phyloP scores from a whole-genome alignment of 805 yeast genomes.

The Candida orba region DNA sequence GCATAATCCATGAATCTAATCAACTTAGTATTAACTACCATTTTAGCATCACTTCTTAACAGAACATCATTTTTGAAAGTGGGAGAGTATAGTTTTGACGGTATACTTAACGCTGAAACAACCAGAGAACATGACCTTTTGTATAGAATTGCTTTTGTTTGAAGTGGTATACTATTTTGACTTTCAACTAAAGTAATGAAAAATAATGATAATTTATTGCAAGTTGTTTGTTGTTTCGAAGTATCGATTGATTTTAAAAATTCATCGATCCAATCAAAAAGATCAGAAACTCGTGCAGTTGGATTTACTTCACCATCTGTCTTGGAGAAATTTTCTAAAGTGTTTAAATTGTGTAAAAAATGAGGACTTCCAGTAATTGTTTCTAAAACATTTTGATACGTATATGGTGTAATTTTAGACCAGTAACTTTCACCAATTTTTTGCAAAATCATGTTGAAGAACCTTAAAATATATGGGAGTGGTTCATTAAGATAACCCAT shows the following conservation, averaged over 20 bases:
- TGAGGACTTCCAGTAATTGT: slow-evolving; percentile 49
- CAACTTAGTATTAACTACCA: slow-evolving; percentile 33
- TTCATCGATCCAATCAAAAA: slow-evolving; percentile 49
- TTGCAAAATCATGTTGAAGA: slow-evolving; percentile 37
- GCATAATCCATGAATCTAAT: slow-evolving; percentile 26
- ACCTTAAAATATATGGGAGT: slow-evolving; percentile 39
- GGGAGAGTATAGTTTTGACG: slow-evolving; percentile 14
- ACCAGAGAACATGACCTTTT: slow-evolving; percentile 20
- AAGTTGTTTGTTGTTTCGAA: slow-evolving; percentile 45
- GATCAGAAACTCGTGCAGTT: slow-evolving; percentile 32
- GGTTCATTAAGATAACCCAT: slow-evolving; percentile 43
- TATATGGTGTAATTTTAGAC: slow-evolving; percentile 46
- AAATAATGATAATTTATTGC: slow-evolving; percentile 43
- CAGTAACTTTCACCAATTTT: slow-evolving; percentile 44
- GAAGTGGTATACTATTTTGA: slow-evolving; percentile 26
- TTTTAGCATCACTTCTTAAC: slow-evolving; percentile 43
- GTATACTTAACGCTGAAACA: slow-evolving; percentile 9
- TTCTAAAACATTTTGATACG: slow-evolving; percentile 51
- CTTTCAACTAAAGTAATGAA: slow-evolving; percentile 35
- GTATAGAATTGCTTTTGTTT: slow-evolving; percentile 30
- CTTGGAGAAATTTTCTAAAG: slow-evolving; percentile 20
- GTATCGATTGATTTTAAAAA: slow-evolving; percentile 37
- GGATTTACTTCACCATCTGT: slow-evolving; percentile 26
- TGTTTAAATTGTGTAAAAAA: slow-evolving; percentile 32
- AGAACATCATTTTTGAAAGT: slow-evolving; percentile 32